phyloP scores from a whole-genome alignment of 1,284 basidiomycete species.

The Puccinia hordei region DNA sequence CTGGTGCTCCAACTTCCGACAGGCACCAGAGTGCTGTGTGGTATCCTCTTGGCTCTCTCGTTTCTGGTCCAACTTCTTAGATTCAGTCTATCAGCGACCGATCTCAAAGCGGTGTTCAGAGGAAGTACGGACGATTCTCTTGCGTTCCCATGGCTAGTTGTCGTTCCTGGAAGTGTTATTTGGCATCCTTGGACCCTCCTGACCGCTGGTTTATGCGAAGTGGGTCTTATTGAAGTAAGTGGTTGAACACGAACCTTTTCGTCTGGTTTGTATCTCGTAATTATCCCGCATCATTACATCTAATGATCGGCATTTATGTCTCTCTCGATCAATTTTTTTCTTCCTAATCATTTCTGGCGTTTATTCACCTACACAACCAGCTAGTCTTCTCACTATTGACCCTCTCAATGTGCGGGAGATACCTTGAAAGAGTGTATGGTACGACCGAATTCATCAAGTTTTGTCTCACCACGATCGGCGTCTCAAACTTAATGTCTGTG shows the following conservation, averaged over 20 bases:
- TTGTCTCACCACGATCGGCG: constrained; percentile 73
- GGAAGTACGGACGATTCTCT: constrained; percentile 62
- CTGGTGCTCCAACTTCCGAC: constrained; percentile 72
- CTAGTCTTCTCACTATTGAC: constrained; percentile 74
- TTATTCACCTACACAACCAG: constrained; percentile 62
- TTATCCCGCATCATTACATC: not conserved
- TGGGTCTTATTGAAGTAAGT: constrained; percentile 77
- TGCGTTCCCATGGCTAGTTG: constrained; percentile 73
- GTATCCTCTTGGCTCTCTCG: constrained; percentile 69
- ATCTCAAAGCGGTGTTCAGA: constrained; percentile 56
- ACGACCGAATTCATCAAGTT: constrained; percentile 82
- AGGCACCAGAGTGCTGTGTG: constrained; percentile 76
- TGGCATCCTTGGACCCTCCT: constrained; percentile 92
- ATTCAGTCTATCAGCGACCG: constrained; percentile 60
- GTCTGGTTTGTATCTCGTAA: not conserved
- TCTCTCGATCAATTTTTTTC: constrained; percentile 1
- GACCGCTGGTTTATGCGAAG: constrained; percentile 83
- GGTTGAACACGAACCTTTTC: not conserved
- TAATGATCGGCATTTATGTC: not conserved
- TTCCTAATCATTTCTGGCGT: constrained; percentile 47
- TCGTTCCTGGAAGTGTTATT: constrained; percentile 78
- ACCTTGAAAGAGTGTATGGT: constrained; percentile 92
- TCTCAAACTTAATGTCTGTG: constrained; percentile 82
- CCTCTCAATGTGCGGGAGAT: constrained; percentile 79
- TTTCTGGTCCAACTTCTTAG: constrained; percentile 69